phyloP scores from a whole-genome alignment of 2,329 filamentous ascomycete species.

The Arachnopeziza araneosa region DNA sequence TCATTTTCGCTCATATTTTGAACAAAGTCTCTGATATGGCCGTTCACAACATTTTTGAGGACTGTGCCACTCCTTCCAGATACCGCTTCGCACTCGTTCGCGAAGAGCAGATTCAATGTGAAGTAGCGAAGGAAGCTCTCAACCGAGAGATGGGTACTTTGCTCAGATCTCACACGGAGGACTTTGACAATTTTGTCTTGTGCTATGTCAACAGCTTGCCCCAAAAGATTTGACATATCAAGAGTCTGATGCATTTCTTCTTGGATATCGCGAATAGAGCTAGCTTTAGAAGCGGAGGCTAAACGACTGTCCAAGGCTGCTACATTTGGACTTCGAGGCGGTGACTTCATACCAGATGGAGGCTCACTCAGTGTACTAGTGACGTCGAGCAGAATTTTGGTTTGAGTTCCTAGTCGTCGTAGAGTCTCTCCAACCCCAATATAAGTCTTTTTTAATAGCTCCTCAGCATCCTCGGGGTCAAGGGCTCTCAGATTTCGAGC shows the following conservation, averaged over 20 bases:
- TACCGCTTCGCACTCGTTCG: slow-evolving; percentile 80
- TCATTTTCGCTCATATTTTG: slow-evolving; percentile 64
- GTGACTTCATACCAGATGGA: slow-evolving; percentile 14
- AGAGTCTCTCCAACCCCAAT: slow-evolving; percentile 82
- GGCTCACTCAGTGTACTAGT: slow-evolving; percentile 56
- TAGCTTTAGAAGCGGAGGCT: slow-evolving; percentile 10
- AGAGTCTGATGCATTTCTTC: slow-evolving; percentile 72
- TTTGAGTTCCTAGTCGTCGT: slow-evolving; percentile 78
- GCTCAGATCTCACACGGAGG: slow-evolving; percentile 69
- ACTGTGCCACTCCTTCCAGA: slow-evolving; percentile 71
- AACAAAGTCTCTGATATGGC: slow-evolving; percentile 77
- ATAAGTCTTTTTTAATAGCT: slow-evolving; percentile 76
- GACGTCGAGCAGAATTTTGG: slow-evolving; percentile 91
- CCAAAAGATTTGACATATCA: slow-evolving; percentile 71
- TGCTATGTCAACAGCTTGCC: slow-evolving; percentile 73
- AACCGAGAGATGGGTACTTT: slow-evolving; percentile 62
- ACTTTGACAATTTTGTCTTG: slow-evolving; percentile 73
- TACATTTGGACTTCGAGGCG: slow-evolving; percentile 29
- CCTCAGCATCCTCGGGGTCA: slow-evolving; percentile 78
- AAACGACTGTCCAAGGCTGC: slow-evolving; percentile 23
- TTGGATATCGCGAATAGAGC: slow-evolving; percentile 41
- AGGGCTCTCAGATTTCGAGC: slow-evolving; percentile 83
- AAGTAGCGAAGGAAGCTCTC: slow-evolving; percentile 75
- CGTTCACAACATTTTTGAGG: slow-evolving; percentile 74
- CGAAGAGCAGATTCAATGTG: slow-evolving; percentile 74